These are phyloP conservation scores for Stephanodiscus triporus DNA, from an alignment of 108 stramenopile genomes.

Conservation along the genomic window DNA sequence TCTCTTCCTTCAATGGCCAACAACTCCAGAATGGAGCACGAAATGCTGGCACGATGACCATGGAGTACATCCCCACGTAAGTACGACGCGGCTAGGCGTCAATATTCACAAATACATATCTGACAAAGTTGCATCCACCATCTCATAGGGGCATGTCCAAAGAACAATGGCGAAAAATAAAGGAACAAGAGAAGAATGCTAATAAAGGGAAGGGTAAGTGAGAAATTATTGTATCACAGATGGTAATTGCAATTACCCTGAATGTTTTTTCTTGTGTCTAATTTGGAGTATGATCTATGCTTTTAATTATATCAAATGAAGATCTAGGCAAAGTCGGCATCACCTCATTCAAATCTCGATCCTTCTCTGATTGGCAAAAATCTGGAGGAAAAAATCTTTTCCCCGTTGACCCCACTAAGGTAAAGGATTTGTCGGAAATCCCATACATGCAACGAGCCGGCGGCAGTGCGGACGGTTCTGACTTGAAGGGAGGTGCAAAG, in stretches of 20 bases:
- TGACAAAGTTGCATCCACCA: background rate
- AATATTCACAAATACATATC: background rate
- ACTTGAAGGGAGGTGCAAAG: constrained; percentile 66
- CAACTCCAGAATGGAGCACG: constrained; percentile 29
- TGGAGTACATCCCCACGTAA: constrained; percentile 76
- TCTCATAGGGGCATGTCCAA: constrained; percentile 66
- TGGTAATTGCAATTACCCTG: background rate
- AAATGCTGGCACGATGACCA: constrained; percentile 49
- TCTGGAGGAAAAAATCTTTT: constrained; percentile 86
- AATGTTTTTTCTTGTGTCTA: background rate
- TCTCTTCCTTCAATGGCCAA: constrained; percentile 64
- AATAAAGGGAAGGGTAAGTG: constrained; percentile 60
- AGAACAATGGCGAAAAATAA: constrained; percentile 83
- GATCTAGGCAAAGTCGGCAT: constrained; percentile 83
- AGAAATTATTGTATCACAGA: background rate
- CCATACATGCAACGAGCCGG: constrained; percentile 93
- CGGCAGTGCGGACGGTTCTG: constrained; percentile 74
- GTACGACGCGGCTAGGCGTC: constrained; percentile 14
- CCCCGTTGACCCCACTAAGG: constrained; percentile 82
- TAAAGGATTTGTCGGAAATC: constrained; percentile 71
- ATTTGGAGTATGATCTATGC: background rate
- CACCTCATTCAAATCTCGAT: constrained; percentile 82
- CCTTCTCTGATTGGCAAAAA: constrained; percentile 88
- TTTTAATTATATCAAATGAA: background rate
- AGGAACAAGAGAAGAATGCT: constrained; percentile 74